Percentiles rank a stretch among this genome's conserved stretches.
Evolutionary conservation across 495 filamentous ascomycete species (phyloP).

Genomic region (Tuber brumale): DNA sequence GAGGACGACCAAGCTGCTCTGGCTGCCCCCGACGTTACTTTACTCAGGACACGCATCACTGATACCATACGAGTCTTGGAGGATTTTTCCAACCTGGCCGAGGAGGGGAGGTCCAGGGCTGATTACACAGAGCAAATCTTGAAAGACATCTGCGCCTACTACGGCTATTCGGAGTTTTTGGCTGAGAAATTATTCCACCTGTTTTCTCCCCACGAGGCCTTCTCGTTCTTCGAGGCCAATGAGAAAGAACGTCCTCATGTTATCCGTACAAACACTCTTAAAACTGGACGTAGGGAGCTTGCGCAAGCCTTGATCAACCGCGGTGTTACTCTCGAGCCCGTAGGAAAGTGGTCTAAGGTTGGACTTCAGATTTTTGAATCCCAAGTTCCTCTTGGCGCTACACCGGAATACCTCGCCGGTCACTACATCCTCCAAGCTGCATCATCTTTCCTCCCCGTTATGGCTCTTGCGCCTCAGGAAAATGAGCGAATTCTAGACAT

Average conservation of each 20-base stretch:
- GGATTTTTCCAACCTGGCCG: conserved; percentile 70
- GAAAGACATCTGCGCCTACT: conserved; percentile 74
- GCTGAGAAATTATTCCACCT: conserved; percentile 83
- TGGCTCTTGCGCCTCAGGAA: conserved; percentile 92
- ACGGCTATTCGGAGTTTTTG: conserved; percentile 71
- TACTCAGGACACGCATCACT: conserved; percentile 82
- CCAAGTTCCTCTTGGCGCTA: conserved; percentile 90
- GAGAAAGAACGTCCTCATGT: conserved; percentile 83
- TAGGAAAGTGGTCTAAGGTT: conserved; percentile 98
- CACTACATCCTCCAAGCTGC: conserved; percentile 98
- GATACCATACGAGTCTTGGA: conserved; percentile 88
- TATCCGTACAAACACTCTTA: conserved; percentile 85
- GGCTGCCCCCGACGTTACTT: conserved; percentile 75
- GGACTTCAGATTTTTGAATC: conserved; percentile 94
- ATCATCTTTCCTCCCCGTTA: conserved; percentile 93
- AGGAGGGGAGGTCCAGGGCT: conserved; percentile 68
- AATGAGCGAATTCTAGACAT: conserved; percentile 87
- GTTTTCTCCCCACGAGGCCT: conserved; percentile 88
- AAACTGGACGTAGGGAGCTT: conserved; percentile 83
- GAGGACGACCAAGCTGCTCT: conserved; percentile 49
- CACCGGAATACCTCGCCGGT: conserved; percentile 91
- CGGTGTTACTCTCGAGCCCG: conserved; percentile 89
- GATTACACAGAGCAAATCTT: conserved; percentile 82
- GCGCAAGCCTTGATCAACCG: conserved; percentile 95
- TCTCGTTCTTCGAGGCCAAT: conserved; percentile 98